These are phyloP conservation scores for Pestalotiopsis sp. DNA, from an alignment of 2,329 filamentous ascomycete species.

Conservation along the genomic window DNA sequence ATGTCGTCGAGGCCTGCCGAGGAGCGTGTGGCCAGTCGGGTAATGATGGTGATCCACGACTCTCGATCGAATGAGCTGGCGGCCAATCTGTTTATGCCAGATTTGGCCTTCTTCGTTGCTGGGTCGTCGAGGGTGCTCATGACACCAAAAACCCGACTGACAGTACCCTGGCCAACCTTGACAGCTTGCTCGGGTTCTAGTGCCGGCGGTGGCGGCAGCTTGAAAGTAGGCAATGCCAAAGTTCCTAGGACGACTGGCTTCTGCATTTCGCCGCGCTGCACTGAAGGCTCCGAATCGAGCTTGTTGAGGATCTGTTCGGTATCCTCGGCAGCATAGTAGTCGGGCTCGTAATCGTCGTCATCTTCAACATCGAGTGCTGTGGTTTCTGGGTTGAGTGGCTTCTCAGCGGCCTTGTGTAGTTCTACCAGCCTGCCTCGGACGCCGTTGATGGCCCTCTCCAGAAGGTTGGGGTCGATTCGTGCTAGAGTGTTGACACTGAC, in stretches of 20 bases:
- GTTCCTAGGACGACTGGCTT: constrained; percentile 50
- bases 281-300: constrained; percentile 69
- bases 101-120: constrained; percentile 60
- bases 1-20: constrained; percentile 68
- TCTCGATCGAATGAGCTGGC: constrained; percentile 84
- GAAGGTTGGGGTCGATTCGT: constrained; percentile 67
- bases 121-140: constrained; percentile 74
- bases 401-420: constrained; percentile 45
- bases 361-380: constrained; percentile 69
- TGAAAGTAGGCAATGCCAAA: constrained; percentile 76
- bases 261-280: constrained; percentile 46
- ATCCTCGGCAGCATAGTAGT: constrained; percentile 77
- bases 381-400: constrained; percentile 60
- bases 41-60: constrained; percentile 87
- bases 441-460: constrained; percentile 74
- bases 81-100: constrained; percentile 82
- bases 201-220: constrained; percentile 74
- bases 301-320: constrained; percentile 79
- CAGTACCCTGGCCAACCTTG: constrained; percentile 74
- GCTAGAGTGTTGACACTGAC: constrained; percentile 81
- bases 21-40: constrained; percentile 81
- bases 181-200: constrained; percentile 72
- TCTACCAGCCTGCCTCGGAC: constrained; percentile 53
- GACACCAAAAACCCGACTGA: constrained; percentile 77
- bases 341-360: constrained; percentile 92